These are phyloP conservation scores for Cymbopogon flexuosus DNA, from an alignment of 202 grass and related monocot genomes.

Conservation along the genomic window DNA sequence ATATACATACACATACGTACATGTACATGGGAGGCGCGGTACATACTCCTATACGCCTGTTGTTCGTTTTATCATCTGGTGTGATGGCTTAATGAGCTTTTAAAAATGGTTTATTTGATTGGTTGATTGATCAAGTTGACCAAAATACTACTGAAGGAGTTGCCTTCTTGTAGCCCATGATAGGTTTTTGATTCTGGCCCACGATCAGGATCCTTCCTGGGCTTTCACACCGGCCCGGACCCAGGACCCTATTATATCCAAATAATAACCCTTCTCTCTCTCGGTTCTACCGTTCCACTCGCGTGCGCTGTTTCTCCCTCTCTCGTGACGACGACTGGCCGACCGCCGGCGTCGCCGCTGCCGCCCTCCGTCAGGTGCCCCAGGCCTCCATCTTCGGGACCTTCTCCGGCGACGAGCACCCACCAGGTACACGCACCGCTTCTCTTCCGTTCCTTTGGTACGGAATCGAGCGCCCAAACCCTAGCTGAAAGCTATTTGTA, in stretches of 20 bases:
- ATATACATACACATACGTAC: neutral
- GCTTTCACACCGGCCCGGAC: neutral
- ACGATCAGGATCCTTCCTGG: neutral
- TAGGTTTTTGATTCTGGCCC: neutral
- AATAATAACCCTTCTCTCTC: too few relatives aligned
- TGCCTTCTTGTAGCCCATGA: neutral
- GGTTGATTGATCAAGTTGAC: too few relatives aligned
- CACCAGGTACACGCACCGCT: neutral
- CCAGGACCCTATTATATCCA: neutral
- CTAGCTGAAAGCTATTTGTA: neutral
- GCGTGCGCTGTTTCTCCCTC: neutral
- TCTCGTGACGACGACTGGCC: neutral
- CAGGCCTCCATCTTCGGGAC: neutral
- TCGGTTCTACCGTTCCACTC: neutral
- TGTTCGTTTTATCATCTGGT: slow-evolving; percentile 1
- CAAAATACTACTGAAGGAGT: too few relatives aligned
- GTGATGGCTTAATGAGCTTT: neutral
- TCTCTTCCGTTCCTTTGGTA: neutral
- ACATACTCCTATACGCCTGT: neutral
- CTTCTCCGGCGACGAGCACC: neutral
- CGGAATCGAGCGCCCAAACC: neutral
- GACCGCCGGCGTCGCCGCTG: neutral
- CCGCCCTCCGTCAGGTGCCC: neutral
- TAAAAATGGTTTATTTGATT: neutral
- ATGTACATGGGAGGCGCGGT: neutral